Percentiles rank a stretch among this genome's conserved stretches.
phyloP scores from a whole-genome alignment of 768 basidiomycete species.

The Lentinus tigrinus region DNA sequence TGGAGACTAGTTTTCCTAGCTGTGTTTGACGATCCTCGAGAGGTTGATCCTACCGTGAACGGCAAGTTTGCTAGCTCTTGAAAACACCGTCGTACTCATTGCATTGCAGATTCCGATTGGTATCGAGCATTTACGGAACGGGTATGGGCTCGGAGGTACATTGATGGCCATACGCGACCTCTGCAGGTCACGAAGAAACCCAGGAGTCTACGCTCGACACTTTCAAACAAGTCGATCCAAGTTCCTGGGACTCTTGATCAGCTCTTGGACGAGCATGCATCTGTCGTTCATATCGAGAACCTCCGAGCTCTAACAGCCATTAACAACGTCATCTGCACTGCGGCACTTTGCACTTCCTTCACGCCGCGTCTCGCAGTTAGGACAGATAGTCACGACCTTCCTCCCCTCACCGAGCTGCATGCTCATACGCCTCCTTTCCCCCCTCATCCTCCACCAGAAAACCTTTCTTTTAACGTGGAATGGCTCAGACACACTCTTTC shows the following conservation, averaged over 20 bases:
- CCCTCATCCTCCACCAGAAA: background rate
- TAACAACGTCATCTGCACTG: background rate
- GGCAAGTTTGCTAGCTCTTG: background rate
- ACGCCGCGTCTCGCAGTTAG: background rate
- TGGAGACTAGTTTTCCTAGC: slow-evolving; percentile 38
- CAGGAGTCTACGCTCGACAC: background rate
- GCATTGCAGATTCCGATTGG: background rate
- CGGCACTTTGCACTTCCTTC: background rate
- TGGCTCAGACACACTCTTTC: slow-evolving; percentile 20
- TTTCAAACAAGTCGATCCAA: background rate
- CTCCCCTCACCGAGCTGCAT: background rate
- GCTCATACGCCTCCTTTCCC: background rate
- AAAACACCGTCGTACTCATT: no score
- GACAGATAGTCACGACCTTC: no score
- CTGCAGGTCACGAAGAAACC: background rate
- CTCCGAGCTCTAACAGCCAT: background rate
- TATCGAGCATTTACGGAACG: background rate
- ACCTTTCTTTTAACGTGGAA: background rate
- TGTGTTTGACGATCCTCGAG: slow-evolving; percentile 35
- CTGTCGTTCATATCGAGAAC: background rate
- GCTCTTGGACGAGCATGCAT: no score
- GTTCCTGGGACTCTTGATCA: no score
- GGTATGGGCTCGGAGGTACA: background rate
- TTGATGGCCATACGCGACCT: background rate
- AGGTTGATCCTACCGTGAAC: background rate